Evolutionary conservation across 179 eudicot genomes (phyloP).

Genomic region (Silene coronaria): DNA sequence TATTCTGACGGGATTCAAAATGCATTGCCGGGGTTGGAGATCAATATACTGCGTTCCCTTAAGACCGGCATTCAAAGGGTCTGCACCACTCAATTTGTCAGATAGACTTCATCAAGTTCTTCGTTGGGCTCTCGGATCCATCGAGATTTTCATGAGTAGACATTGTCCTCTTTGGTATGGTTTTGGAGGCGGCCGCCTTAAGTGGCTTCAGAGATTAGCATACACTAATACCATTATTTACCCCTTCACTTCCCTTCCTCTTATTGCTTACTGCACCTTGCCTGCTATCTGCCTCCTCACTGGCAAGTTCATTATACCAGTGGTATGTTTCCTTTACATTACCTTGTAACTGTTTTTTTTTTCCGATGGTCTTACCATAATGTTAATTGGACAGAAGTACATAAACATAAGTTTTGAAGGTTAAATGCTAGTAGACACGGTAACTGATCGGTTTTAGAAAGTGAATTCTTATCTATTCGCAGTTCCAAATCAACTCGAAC

Average conservation of each 20-base stretch:
- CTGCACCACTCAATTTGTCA: conserved; percentile 47
- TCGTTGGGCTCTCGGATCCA: conserved; percentile 51
- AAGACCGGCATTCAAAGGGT: conserved; percentile 53
- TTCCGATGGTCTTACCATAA: too few relatives aligned
- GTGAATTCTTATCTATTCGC: too few relatives aligned
- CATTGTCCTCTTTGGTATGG: conserved; percentile 56
- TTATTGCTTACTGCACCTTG: conserved; percentile 40
- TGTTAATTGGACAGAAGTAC: too few relatives aligned
- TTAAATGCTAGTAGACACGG: too few relatives aligned
- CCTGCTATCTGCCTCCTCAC: conserved; percentile 52
- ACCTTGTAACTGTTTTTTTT: too few relatives aligned
- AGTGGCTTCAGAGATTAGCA: conserved; percentile 48
- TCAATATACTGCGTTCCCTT: conserved; percentile 47
- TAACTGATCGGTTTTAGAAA: too few relatives aligned
- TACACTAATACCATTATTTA: conserved; percentile 46
- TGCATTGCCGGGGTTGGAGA: conserved; percentile 54
- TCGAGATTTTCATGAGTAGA: conserved; percentile 46
- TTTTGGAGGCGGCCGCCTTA: conserved; percentile 44
- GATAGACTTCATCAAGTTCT: conserved; percentile 48
- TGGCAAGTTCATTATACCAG: conserved; percentile 49
- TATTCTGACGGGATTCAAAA: conserved; percentile 45
- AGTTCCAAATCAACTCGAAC: too few relatives aligned
- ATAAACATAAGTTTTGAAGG: too few relatives aligned
- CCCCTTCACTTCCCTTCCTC: conserved; percentile 47
- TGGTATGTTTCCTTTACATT: conserved; percentile 27